Percentiles rank a stretch among this genome's conserved stretches.
Conservation (phyloP, 257 asterid species). For the Ligustrum vulgare region DNA sequence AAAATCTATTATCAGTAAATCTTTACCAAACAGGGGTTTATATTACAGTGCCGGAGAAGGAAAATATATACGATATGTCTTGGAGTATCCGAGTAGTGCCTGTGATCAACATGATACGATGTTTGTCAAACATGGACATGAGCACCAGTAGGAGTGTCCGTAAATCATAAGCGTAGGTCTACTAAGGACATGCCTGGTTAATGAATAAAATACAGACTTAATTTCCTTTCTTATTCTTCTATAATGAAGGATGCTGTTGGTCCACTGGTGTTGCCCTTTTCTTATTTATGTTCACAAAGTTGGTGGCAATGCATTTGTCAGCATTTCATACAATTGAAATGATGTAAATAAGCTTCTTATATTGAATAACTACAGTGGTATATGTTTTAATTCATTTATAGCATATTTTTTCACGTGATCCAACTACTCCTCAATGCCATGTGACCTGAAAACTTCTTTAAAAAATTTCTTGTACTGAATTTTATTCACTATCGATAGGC, state of each 20-base stretch:
- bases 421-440: neutral
- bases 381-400: too few species aligned
- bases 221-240: neutral
- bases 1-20: too few species aligned
- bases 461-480: neutral
- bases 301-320: neutral
- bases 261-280: neutral
- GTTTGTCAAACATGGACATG: too few species aligned
- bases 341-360: neutral
- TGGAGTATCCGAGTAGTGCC: too few species aligned
- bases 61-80: too few species aligned
- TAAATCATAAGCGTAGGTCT: neutral
- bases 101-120: too few species aligned
- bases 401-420: neutral
- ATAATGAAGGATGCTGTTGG: neutral
- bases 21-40: too few species aligned
- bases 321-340: neutral
- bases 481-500: conserved; percentile 24
- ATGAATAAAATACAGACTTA: neutral
- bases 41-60: too few species aligned
- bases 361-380: neutral
- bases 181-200: neutral
- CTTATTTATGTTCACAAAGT: neutral
- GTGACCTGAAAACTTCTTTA: neutral
- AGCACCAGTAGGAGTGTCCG: too few species aligned